Percentiles rank a stretch among this genome's conserved stretches.
These are phyloP conservation scores for Candida germanica DNA, from an alignment of 805 yeast species.

Conservation along the genomic window DNA sequence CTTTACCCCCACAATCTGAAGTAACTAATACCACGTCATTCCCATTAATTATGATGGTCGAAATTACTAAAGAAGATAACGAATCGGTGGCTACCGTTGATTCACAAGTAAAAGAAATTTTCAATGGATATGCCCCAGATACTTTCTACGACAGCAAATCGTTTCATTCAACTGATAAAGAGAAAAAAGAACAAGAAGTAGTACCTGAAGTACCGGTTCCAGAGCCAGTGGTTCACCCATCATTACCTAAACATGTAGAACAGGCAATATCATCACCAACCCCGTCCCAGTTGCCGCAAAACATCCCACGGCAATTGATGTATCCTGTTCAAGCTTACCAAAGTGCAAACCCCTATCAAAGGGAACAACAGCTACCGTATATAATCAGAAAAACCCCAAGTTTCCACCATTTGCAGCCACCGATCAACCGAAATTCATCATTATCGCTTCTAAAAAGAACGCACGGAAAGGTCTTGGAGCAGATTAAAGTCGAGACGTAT, in stretches of 20 bases:
- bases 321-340: not conserved
- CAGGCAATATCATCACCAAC: too few species aligned
- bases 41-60: conserved; percentile 11
- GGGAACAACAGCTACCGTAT: not conserved
- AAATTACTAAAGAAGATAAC: conserved; percentile 3
- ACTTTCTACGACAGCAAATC: conserved; percentile 6
- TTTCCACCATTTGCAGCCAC: conserved; percentile 20
- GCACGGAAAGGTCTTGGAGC: conserved; percentile 22
- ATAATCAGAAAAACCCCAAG: not conserved
- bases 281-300: too few species aligned
- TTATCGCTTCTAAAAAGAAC: conserved; percentile 15
- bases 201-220: not conserved
- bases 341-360: not conserved
- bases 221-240: not conserved
- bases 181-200: not conserved
- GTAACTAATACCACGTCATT: conserved; percentile 5
- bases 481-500: conserved; percentile 18
- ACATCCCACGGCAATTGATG: not conserved
- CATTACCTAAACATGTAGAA: too few species aligned
- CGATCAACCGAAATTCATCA: conserved; percentile 16
- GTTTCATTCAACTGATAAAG: not conserved
- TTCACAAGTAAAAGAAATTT: conserved; percentile 9
- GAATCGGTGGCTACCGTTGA: conserved; percentile 11
- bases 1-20: conserved; percentile 18
- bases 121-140: conserved; percentile 7